Conservation (phyloP, 1,284 basidiomycete species). For the Gymnopus androsaceus region DNA sequence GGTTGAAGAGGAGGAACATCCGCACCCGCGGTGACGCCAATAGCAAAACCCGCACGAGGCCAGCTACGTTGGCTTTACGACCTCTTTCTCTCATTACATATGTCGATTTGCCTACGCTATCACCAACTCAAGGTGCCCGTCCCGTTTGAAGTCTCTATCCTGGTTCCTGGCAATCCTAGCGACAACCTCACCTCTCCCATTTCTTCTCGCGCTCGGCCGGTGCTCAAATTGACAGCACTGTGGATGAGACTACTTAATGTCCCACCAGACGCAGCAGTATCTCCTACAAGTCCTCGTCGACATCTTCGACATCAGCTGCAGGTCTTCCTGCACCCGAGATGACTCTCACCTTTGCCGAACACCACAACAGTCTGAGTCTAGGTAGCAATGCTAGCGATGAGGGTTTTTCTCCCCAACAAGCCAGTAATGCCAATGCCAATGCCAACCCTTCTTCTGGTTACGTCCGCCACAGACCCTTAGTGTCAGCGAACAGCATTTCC, state of each 20-base stretch:
- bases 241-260: constrained; percentile 1
- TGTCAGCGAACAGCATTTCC: constrained; percentile 76
- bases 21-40: too few relatives aligned
- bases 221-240: constrained; percentile 24
- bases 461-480: constrained; percentile 49
- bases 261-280: constrained; percentile 60
- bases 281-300: constrained; percentile 60
- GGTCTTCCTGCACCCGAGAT: constrained; percentile 71
- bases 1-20: constrained; percentile 79
- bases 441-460: constrained; percentile 32
- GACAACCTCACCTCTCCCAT: constrained; percentile 20
- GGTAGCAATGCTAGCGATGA: constrained; percentile 21
- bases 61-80: constrained; percentile 63
- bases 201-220: constrained; percentile 28
- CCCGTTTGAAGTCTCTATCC: constrained; percentile 51
- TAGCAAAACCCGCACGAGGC: constrained; percentile 38
- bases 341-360: constrained; percentile 60
- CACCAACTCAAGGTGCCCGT: constrained; percentile 47
- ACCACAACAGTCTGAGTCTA: constrained; percentile 38
- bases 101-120: constrained; percentile 56
- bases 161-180: constrained; percentile 37
- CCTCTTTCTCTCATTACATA: constrained; percentile 70
- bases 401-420: too few relatives aligned
- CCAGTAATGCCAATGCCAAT: constrained; percentile 31
- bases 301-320: constrained; percentile 38